These are phyloP conservation scores for Yarrowia osloensis DNA, from an alignment of 805 yeast genomes.

Conservation along the genomic window DNA sequence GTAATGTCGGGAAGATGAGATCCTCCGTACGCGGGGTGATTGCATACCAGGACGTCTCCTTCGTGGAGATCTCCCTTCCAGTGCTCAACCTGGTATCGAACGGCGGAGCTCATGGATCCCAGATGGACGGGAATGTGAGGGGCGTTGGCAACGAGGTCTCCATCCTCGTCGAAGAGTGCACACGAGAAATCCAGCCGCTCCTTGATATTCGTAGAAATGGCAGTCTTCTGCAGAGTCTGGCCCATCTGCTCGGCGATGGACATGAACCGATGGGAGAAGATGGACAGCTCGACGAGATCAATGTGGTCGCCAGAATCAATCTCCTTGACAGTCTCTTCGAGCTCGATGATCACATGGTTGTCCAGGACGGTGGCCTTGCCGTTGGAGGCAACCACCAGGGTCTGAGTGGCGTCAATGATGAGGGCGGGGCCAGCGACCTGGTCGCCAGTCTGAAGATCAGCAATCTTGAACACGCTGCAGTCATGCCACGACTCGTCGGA, in stretches of 20 bases:
- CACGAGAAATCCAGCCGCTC: constrained; percentile 83
- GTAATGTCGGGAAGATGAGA: constrained; percentile 90
- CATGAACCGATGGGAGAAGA: constrained; percentile 83
- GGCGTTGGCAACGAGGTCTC: constrained; percentile 84
- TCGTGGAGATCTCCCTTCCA: constrained; percentile 66
- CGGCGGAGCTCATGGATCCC: constrained; percentile 84
- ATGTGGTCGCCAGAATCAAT: constrained; percentile 38
- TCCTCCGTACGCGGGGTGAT: constrained; percentile 84
- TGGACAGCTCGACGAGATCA: constrained; percentile 73
- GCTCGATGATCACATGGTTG: constrained; percentile 60
- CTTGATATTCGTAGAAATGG: constrained; percentile 80
- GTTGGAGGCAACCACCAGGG: constrained; percentile 69
- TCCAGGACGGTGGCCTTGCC: constrained; percentile 57
- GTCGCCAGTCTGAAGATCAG: constrained; percentile 56
- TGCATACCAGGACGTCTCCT: constrained; percentile 77
- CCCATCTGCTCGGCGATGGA: constrained; percentile 93
- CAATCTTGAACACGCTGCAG: constrained; percentile 59
- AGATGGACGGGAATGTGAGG: constrained; percentile 87
- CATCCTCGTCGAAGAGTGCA: constrained; percentile 74
- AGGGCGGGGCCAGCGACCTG: constrained; percentile 70
- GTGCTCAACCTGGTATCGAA: constrained; percentile 60
- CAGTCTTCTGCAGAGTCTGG: constrained; percentile 70
- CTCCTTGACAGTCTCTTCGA: constrained; percentile 30
- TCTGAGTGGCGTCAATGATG: constrained; percentile 78
- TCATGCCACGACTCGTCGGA: constrained; percentile 55